A percentile compares a stretch with the other conserved stretches of the same genome.
These are phyloP conservation scores for Lichtheimia corymbifera DNA, from an alignment of 371 early-diverging fungal species.

Conservation along the genomic window DNA sequence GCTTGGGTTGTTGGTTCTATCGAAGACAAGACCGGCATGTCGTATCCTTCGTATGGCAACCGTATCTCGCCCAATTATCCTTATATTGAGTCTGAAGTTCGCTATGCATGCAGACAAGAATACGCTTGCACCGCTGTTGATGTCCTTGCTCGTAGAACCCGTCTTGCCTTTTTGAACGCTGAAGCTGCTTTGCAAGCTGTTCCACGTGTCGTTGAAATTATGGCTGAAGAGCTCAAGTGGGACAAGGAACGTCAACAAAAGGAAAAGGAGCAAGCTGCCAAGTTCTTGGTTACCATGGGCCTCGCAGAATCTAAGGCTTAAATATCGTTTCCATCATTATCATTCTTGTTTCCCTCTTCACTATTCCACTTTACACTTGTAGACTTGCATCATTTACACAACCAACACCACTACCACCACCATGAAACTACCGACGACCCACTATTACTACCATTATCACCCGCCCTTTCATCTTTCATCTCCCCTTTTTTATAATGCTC, in stretches of 20 bases:
- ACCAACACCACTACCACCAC: too few species aligned
- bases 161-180: conserved; percentile 95
- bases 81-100: conserved; percentile 95
- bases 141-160: conserved; percentile 92
- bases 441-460: too few species aligned
- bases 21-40: conserved; percentile 68
- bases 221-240: conserved; percentile 92
- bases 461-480: too few species aligned
- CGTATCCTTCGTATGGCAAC: conserved; percentile 83
- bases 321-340: too few species aligned
- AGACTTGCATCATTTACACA: too few species aligned
- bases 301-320: conserved; percentile 33
- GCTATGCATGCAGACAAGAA: conserved; percentile 92
- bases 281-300: conserved; percentile 92
- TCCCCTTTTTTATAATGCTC: too few species aligned
- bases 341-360: too few species aligned
- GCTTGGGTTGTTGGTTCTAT: conserved; percentile 91
- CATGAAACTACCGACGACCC: too few species aligned
- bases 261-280: conserved; percentile 72
- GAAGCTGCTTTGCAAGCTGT: conserved; percentile 89
- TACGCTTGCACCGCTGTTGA: conserved; percentile 94
- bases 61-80: conserved; percentile 87
- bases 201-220: conserved; percentile 88
- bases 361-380: too few species aligned
- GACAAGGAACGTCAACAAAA: conserved; percentile 57